A percentile compares a stretch with the other conserved stretches of the same genome.
phyloP scores from a whole-genome alignment of 169 alveolate species.

The Toxoplasma gondii region DNA sequence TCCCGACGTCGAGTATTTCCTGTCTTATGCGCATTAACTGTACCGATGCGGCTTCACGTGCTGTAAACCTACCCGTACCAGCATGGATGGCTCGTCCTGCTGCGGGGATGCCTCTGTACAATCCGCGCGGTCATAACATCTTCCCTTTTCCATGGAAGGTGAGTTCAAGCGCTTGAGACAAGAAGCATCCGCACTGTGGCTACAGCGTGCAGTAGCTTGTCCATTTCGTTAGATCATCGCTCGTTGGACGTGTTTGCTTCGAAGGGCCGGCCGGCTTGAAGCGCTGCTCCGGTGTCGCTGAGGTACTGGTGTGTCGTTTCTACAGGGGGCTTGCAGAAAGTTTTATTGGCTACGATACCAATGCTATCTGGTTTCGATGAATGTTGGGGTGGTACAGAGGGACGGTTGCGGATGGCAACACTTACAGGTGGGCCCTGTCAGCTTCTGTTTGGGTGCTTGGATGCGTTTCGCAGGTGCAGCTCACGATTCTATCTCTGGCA shows the following conservation, averaged over 20 bases:
- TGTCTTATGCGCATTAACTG: slow-evolving; percentile 91
- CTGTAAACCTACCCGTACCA: slow-evolving; percentile 79
- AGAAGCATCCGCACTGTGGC: not conserved
- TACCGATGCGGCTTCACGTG: slow-evolving; percentile 81
- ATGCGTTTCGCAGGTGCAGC: slow-evolving; percentile 23
- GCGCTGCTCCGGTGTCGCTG: no score
- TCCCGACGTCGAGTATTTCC: slow-evolving; percentile 85
- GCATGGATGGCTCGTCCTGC: slow-evolving; percentile 82
- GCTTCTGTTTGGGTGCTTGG: not conserved
- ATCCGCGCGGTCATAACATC: slow-evolving; percentile 85
- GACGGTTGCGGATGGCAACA: no score
- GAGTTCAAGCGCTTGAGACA: not conserved
- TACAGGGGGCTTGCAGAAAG: no score
- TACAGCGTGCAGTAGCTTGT: no score
- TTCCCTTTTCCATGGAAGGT: slow-evolving; percentile 78
- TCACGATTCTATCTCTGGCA: not conserved
- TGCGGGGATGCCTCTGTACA: slow-evolving; percentile 85
- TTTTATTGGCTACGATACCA: no score
- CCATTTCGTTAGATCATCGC: no score
- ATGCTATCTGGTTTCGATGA: no score
- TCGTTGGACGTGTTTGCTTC: no score
- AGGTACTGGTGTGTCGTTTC: no score
- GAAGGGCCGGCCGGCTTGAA: no score
- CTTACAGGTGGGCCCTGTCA: no score
- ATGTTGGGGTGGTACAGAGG: no score